phyloP scores from a whole-genome alignment of 2,329 filamentous ascomycete species.

The Aspergillus piperis region DNA sequence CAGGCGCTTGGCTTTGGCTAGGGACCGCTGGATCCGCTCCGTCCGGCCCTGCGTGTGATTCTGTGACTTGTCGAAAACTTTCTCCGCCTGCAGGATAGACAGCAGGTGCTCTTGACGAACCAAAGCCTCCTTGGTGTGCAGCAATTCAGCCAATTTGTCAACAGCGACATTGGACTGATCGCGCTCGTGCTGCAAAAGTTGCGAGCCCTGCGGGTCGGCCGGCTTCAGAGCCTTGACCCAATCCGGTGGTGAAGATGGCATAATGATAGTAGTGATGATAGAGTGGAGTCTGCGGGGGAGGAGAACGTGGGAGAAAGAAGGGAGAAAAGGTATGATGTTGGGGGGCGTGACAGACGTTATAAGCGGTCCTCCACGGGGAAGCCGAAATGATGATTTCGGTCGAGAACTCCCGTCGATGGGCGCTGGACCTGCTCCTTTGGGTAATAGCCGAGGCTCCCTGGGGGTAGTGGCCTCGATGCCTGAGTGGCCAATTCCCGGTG shows the following conservation, averaged over 20 bases:
- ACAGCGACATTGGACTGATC: constrained; percentile 67
- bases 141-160: constrained; percentile 65
- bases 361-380: constrained; percentile 10
- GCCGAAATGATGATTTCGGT: constrained; percentile 1
- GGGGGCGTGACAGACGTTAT: neutral
- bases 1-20: constrained; percentile 70
- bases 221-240: constrained; percentile 70
- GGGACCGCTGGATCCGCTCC: constrained; percentile 67
- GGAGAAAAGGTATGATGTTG: neutral
- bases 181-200: constrained; percentile 69
- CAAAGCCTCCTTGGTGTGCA: constrained; percentile 68
- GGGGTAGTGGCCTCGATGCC: constrained; percentile 5
- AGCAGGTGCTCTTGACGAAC: constrained; percentile 63
- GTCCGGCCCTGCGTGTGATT: constrained; percentile 73
- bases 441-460: constrained; percentile 26
- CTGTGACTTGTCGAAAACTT: constrained; percentile 74
- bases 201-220: constrained; percentile 66
- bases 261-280: constrained; percentile 17
- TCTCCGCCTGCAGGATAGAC: constrained; percentile 65
- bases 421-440: constrained; percentile 17
- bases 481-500: neutral
- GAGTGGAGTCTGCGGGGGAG: neutral
- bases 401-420: constrained; percentile 1
- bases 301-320: constrained; percentile 5
- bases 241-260: constrained; percentile 52